A percentile compares a stretch with the other conserved stretches of the same genome.
Conservation (phyloP, 306 rosid species). For the Fragaria vesca region DNA sequence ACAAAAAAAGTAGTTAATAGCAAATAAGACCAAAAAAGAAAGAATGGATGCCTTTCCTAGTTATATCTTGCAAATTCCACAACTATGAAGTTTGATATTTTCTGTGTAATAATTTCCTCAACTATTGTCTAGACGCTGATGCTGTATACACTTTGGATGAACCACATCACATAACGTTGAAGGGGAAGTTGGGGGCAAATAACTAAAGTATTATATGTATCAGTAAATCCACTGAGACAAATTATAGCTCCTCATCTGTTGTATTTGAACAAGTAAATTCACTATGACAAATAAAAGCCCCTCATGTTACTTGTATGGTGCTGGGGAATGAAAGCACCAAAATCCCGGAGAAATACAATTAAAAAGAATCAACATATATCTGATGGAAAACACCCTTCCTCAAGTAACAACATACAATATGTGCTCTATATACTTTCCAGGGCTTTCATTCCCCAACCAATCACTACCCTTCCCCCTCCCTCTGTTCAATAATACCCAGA, state of each 20-base stretch:
- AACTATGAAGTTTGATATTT: not conserved
- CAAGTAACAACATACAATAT: slow-evolving; percentile 20
- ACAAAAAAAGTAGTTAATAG: too few species aligned
- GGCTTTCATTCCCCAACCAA: slow-evolving; percentile 32
- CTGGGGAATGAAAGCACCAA: slow-evolving; percentile 12
- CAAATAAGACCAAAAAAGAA: too few species aligned
- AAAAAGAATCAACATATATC: slow-evolving; percentile 18
- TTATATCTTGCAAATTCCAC: not conserved
- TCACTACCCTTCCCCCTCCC: slow-evolving; percentile 23
- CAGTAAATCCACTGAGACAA: not conserved
- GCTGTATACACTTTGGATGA: not conserved
- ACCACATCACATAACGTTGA: not conserved
- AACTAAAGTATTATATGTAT: slow-evolving; percentile 17
- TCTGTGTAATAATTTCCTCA: not conserved
- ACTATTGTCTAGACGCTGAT: not conserved
- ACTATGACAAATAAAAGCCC: not conserved
- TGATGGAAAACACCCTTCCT: slow-evolving; percentile 11
- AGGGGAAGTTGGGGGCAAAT: not conserved
- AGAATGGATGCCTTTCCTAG: too few species aligned
- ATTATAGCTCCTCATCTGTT: slow-evolving; percentile 2
- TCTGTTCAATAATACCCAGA: slow-evolving; percentile 22
- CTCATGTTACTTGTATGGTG: slow-evolving; percentile 12
- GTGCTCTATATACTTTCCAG: slow-evolving; percentile 45
- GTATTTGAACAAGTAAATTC: slow-evolving; percentile 23
- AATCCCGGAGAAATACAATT: slow-evolving; percentile 13